phyloP scores from a whole-genome alignment of 2,329 filamentous ascomycete genomes.

The Fusarium devonianum region DNA sequence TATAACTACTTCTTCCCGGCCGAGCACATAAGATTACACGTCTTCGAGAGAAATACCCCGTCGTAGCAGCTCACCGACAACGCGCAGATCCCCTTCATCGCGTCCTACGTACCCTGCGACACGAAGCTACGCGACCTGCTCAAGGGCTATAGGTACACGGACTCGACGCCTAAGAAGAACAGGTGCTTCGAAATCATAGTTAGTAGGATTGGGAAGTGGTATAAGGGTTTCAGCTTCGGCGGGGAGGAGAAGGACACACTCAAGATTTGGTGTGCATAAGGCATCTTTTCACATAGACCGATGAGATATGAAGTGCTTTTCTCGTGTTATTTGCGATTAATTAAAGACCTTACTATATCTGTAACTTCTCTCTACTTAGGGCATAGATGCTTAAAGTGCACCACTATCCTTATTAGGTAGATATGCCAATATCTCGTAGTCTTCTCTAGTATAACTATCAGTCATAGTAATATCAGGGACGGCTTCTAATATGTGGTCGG shows the following conservation, averaged over 20 bases:
- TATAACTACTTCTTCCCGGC: conserved; percentile 69
- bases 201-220: conserved; percentile 65
- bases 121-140: conserved; percentile 65
- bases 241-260: conserved; percentile 59
- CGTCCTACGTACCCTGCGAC: conserved; percentile 60
- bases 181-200: conserved; percentile 63
- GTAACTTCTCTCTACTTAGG: no score
- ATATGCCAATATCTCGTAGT: no score
- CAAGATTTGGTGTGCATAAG: no score
- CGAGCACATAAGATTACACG: conserved; percentile 66
- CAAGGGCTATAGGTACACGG: conserved; percentile 63
- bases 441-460: no score
- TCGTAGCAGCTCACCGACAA: conserved; percentile 61
- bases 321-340: no score
- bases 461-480: no score
- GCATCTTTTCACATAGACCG: no score
- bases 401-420: no score
- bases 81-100: conserved; percentile 55
- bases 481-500: no score
- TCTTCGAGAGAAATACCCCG: conserved; percentile 58
- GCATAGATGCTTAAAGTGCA: no score
- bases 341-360: no score
- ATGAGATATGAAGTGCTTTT: no score
- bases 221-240: conserved; percentile 59
- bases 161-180: conserved; percentile 60